phyloP scores from a whole-genome alignment of 306 rosid genomes.

The Vigna radiata region DNA sequence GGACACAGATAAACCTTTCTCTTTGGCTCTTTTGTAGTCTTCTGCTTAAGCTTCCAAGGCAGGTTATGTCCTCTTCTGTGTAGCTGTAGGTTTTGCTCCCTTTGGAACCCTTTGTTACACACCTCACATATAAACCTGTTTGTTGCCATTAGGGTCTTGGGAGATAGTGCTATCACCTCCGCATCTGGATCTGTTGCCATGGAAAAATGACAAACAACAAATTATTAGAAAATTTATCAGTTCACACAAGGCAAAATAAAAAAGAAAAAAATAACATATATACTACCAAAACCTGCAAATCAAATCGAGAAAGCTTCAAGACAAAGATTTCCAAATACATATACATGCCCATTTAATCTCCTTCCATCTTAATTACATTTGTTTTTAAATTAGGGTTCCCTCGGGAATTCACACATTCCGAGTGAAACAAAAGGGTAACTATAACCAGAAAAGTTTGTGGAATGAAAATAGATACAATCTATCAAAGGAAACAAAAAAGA shows the following conservation, averaged over 20 bases:
- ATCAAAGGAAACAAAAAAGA: background rate
- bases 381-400: conserved; percentile 44
- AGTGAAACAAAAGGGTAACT: background rate
- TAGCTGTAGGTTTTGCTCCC: conserved; percentile 94
- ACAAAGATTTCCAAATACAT: conserved; percentile 33
- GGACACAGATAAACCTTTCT: conserved; percentile 93
- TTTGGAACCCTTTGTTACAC: conserved; percentile 95
- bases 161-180: conserved; percentile 94
- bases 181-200: conserved; percentile 88
- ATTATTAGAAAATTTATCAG: conserved; percentile 42
- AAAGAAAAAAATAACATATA: background rate
- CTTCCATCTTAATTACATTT: conserved; percentile 5
- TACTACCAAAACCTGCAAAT: background rate
- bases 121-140: conserved; percentile 98
- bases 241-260: background rate
- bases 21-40: conserved; percentile 83
- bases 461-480: conserved; percentile 15
- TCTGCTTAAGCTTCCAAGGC: conserved; percentile 98
- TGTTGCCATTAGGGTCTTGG: conserved; percentile 98
- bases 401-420: background rate
- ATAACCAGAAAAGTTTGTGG: background rate
- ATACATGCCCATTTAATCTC: conserved; percentile 25
- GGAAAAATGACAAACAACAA: conserved; percentile 62
- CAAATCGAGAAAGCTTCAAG: conserved; percentile 36
- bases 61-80: conserved; percentile 99